A percentile compares a stretch with the other conserved stretches of the same genome.
Conservation (phyloP, 192 early-diverging fungal genomes). For the Backusella luteola region DNA sequence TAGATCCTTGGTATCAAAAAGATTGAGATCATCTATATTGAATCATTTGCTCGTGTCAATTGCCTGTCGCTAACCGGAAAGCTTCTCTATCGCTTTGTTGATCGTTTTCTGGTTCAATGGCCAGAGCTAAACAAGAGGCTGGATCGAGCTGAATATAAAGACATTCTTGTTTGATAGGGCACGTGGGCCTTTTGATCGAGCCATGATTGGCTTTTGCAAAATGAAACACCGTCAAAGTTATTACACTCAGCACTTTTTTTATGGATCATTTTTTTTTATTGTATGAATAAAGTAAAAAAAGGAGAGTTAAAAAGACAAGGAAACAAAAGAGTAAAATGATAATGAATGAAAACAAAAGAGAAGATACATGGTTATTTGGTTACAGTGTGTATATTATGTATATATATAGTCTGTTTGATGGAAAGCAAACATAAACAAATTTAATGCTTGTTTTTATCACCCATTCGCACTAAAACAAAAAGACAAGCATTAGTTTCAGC, state of each 20-base stretch:
- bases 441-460: constrained; percentile 4
- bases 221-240: neutral
- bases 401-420: neutral
- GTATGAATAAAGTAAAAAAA: neutral
- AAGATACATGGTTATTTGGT: neutral
- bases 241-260: neutral
- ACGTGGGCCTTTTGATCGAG: neutral
- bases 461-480: constrained; percentile 10
- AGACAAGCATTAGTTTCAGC: neutral
- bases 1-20: constrained; percentile 53
- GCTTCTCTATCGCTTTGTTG: constrained; percentile 75
- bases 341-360: neutral
- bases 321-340: neutral
- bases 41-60: constrained; percentile 88
- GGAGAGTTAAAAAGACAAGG: neutral
- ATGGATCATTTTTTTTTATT: neutral
- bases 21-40: constrained; percentile 77
- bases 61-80: constrained; percentile 86
- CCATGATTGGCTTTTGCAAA: neutral
- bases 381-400: neutral
- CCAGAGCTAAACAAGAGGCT: constrained; percentile 52
- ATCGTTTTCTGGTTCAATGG: constrained; percentile 95
- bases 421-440: neutral
- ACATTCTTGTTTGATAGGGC: constrained; percentile 57
- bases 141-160: constrained; percentile 60